phyloP scores from a whole-genome alignment of 2,329 filamentous ascomycete genomes.

The Plectosphaerella sp. region DNA sequence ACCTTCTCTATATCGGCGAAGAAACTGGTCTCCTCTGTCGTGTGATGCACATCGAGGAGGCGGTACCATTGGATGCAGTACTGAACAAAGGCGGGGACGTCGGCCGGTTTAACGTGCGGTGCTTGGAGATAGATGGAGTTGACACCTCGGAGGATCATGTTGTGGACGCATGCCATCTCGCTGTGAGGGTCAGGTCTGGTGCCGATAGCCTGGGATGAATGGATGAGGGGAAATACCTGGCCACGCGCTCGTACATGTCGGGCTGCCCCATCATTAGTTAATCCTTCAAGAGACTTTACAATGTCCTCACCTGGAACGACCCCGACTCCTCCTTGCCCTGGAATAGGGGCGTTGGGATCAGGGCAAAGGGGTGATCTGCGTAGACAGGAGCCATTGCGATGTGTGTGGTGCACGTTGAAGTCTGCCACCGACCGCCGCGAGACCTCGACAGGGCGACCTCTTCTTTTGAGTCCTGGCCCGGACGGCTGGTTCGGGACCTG shows the following conservation, averaged over 20 bases:
- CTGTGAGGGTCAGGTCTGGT: slow-evolving; percentile 1
- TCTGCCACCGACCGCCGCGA: too few species aligned
- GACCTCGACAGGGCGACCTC: too few species aligned
- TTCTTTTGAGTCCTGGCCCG: too few species aligned
- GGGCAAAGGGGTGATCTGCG: slow-evolving; percentile 6
- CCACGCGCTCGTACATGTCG: slow-evolving; percentile 20
- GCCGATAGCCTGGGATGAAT: too few species aligned
- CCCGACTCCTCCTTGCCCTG: neutral
- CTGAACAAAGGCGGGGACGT: slow-evolving; percentile 25
- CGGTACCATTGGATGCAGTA: slow-evolving; percentile 26
- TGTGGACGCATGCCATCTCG: slow-evolving; percentile 28
- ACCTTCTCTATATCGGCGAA: slow-evolving; percentile 31
- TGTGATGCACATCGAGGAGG: slow-evolving; percentile 31
- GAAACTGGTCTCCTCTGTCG: slow-evolving; percentile 28
- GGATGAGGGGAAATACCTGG: neutral
- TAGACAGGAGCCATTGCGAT: slow-evolving; percentile 2
- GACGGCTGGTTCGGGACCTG: too few species aligned
- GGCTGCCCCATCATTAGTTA: slow-evolving; percentile 11
- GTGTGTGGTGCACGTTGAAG: too few species aligned
- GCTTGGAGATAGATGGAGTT: slow-evolving; percentile 33
- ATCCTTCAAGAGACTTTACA: neutral
- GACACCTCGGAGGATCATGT: slow-evolving; percentile 28
- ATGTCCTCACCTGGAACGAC: slow-evolving; percentile 1
- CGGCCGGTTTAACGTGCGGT: slow-evolving; percentile 24
- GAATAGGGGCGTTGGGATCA: slow-evolving; percentile 2